Evolutionary conservation across 2,329 filamentous ascomycete species (phyloP).

Genomic region (Ustulina deusta): DNA sequence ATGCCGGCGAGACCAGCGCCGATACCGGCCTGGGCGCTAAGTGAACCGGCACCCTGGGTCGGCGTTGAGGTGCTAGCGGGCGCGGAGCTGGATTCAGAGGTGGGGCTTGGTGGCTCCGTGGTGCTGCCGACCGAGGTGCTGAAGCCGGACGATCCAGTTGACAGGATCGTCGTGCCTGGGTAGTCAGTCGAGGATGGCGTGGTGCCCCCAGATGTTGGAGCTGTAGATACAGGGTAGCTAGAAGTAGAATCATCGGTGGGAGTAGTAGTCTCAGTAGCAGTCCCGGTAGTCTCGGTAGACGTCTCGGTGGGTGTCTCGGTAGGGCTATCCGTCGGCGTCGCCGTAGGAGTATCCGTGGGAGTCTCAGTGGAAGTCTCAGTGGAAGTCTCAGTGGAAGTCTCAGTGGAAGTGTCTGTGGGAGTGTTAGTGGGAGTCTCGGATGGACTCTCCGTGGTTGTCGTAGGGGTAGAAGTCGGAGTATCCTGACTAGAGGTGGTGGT

Average conservation of each 20-base stretch:
- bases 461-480: conserved; percentile 30
- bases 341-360: conserved; percentile 19
- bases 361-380: conserved; percentile 19
- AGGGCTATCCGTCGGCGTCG: conserved; percentile 19
- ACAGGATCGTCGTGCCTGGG: conserved; percentile 18
- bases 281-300: conserved; percentile 7
- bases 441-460: conserved; percentile 34
- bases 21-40: conserved; percentile 33
- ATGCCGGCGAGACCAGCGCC: conserved; percentile 41
- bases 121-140: conserved; percentile 21
- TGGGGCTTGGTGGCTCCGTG: conserved; percentile 26
- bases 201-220: conserved; percentile 12
- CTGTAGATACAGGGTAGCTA: conserved; percentile 23
- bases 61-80: conserved; percentile 21
- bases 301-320: conserved; percentile 12
- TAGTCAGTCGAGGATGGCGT: conserved; percentile 16
- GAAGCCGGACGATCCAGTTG: conserved; percentile 24
- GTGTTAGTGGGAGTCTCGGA: conserved; percentile 38
- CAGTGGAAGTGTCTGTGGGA: conserved; percentile 30
- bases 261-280: conserved; percentile 11
- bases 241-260: conserved; percentile 15
- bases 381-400: conserved; percentile 24
- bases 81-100: conserved; percentile 11
- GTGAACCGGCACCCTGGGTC: conserved; percentile 36
- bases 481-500: conserved; percentile 35